Evolutionary conservation across 495 filamentous ascomycete species (phyloP), one percentile per base, ranked within the genome.

Genomic region (Lichina pygmaea): DNA sequence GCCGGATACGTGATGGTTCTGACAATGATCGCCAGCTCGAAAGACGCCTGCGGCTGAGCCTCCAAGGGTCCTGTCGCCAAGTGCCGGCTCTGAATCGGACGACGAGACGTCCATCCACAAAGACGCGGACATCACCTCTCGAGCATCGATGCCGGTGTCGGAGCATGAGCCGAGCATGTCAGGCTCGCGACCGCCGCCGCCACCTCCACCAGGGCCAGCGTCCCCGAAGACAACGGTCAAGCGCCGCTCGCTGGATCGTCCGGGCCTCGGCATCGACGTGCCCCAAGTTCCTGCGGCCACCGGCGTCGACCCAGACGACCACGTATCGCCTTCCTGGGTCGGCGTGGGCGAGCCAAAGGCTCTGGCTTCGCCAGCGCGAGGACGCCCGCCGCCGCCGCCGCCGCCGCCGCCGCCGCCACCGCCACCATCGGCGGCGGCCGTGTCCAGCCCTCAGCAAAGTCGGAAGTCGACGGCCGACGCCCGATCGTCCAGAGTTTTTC

Each of bases 1-100:
- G 24, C 24, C 1, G 24, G 24, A 24, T 24, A 24, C 24, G 24
- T 24, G 4, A 4, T 24, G 1, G 24, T 24, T 39, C 36, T 39
- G 36, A 39, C 11, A 62, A 5, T 34, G 49, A 24, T 60, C 68
- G 7, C 40, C 44, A 48, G 42, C 12, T 47, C 42, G 54, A 81
- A 76, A 70, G 45, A 75, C 73, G 49, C 67, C 73, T 38, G 41
- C 43, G 40, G 58, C 62, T 50, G 61, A 64, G 15, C 63, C 64
- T 36, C 65, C 66, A 39, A 61, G 60, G 45, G 57, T 68, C 41
- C 60, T 64, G 43, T 81, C 81, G 39, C 75, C 70, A 33, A 85
- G 75, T 50, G 67, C 73, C 47, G 86, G 86, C 30, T 91, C 86
- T 7, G 82, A 77, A 54, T 93, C 86, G 8, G 91, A 92, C 59